A percentile compares a stretch with the other conserved stretches of the same genome.
Conservation (phyloP, 208 protist genomes). For the Crithidia bombi region DNA sequence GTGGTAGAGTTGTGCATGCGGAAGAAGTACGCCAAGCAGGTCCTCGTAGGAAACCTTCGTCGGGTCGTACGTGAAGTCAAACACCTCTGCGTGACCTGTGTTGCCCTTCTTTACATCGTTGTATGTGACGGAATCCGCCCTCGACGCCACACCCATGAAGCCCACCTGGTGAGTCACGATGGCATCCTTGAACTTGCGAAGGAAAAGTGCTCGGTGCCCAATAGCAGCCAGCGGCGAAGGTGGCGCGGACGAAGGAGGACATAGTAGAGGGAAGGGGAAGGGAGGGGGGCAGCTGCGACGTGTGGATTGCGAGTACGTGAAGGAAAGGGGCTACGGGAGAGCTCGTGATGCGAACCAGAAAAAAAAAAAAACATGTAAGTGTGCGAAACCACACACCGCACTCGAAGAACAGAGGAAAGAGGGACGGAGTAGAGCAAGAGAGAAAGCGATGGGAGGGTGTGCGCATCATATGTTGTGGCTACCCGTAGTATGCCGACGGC, state of each 20-base stretch:
- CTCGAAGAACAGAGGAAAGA: too few species aligned
- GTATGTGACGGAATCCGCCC: slow-evolving; percentile 67
- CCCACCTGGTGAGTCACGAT: slow-evolving; percentile 84
- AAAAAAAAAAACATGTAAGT: too few species aligned
- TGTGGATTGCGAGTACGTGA: too few species aligned
- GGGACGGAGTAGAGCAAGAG: too few species aligned
- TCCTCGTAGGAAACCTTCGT: slow-evolving; percentile 80
- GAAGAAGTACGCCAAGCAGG: slow-evolving; percentile 94
- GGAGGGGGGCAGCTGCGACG: too few species aligned
- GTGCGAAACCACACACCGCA: too few species aligned
- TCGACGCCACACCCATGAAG: slow-evolving; percentile 88
- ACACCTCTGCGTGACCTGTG: slow-evolving; percentile 96
- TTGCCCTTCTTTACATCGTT: slow-evolving; percentile 90
- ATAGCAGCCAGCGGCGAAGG: slow-evolving; percentile 92
- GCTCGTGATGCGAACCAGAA: too few species aligned
- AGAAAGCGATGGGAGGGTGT: too few species aligned
- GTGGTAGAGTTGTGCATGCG: slow-evolving; percentile 95
- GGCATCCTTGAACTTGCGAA: slow-evolving; percentile 80
- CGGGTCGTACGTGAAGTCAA: slow-evolving; percentile 90
- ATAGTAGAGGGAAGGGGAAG: too few species aligned
- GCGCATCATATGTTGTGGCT: too few species aligned
- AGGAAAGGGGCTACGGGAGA: too few species aligned
- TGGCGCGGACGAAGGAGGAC: slow-evolving; percentile 48
- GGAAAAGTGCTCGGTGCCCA: slow-evolving; percentile 94
- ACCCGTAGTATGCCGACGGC: too few species aligned